Conservation (phyloP, 176 grass and related monocot species). For the Tillandsia leiboldiana region DNA sequence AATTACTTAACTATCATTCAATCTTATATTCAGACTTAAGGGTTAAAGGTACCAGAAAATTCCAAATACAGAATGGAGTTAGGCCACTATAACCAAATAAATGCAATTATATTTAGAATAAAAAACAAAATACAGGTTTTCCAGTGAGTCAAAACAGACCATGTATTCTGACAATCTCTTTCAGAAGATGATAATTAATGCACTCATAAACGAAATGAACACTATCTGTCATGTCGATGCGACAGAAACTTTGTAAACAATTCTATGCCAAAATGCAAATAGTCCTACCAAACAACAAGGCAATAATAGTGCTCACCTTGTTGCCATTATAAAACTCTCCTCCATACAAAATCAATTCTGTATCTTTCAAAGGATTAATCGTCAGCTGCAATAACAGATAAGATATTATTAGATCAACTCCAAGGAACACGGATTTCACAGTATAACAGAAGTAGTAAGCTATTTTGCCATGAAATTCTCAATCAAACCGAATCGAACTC, state of each 20-base stretch:
- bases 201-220: no score
- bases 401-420: conserved; percentile 2
- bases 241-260: not conserved
- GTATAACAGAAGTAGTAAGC: not conserved
- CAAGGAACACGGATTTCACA: not conserved
- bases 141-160: no score
- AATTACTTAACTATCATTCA: not conserved
- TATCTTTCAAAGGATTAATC: conserved; percentile 71
- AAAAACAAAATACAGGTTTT: no score
- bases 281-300: not conserved
- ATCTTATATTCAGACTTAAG: not conserved
- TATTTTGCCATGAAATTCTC: no score
- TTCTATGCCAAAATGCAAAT: conserved; percentile 1
- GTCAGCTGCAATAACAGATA: conserved; percentile 47
- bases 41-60: not conserved
- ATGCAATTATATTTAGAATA: no score
- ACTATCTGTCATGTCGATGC: no score
- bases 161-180: no score
- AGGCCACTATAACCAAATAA: no score
- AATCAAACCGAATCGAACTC: no score
- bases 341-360: conserved; percentile 76
- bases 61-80: not conserved
- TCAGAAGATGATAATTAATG: no score
- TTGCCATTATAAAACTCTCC: conserved; percentile 98
- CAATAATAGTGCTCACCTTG: conserved; percentile 41